These are phyloP conservation scores for Elaeis oleifera DNA, from an alignment of 202 grass and related monocot genomes.

Conservation along the genomic window DNA sequence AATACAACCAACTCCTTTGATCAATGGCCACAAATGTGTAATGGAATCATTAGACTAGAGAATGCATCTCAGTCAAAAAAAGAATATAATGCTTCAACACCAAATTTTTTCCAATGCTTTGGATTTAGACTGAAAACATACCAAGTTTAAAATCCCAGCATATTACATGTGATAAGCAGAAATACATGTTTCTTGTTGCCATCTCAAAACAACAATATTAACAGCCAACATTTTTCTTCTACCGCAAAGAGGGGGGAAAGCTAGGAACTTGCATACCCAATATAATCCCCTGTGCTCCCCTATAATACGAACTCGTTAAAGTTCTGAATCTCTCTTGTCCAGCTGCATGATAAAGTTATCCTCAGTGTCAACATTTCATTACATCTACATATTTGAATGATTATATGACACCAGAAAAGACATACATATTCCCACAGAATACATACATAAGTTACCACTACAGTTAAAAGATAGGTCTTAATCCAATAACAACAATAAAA, in stretches of 20 bases:
- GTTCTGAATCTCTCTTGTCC: constrained; percentile 88
- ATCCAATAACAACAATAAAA: too few species aligned
- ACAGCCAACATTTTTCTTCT: not conserved
- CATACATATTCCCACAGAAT: not conserved
- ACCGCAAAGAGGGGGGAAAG: not conserved
- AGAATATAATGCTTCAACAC: too few species aligned
- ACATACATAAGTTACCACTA: too few species aligned
- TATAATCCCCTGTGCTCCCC: constrained; percentile 83
- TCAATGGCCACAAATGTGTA: too few species aligned
- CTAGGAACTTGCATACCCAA: constrained; percentile 49
- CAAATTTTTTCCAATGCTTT: too few species aligned
- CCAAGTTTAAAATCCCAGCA: too few species aligned
- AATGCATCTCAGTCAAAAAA: too few species aligned
- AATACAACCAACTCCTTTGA: too few species aligned
- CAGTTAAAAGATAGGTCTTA: too few species aligned
- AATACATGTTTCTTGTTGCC: not conserved
- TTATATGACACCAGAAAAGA: not conserved
- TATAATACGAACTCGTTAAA: constrained; percentile 85
- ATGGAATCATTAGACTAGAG: too few species aligned
- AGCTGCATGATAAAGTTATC: constrained; percentile 35
- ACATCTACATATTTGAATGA: not conserved
- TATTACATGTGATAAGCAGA: too few species aligned
- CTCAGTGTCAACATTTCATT: constrained; percentile 1
- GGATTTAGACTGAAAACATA: too few species aligned
- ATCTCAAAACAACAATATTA: not conserved